Evolutionary conservation across 148 eudicot genomes (phyloP).

Genomic region (Oxyria digyna): DNA sequence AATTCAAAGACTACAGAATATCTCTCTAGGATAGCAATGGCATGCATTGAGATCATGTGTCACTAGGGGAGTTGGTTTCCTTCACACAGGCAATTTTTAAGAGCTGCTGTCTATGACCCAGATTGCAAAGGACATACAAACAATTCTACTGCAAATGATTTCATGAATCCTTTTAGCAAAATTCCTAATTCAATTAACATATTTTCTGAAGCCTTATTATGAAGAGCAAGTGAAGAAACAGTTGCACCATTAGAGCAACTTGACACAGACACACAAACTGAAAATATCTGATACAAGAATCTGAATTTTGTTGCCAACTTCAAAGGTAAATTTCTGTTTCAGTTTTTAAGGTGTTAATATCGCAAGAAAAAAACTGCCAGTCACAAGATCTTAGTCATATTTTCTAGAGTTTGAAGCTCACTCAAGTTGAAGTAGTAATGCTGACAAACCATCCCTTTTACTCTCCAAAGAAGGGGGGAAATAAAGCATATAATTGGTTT

Average conservation of each 20-base stretch:
- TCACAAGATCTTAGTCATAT: neutral
- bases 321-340: neutral
- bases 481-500: neutral
- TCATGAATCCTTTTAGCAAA: neutral
- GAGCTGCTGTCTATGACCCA: neutral
- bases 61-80: neutral
- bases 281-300: neutral
- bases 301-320: neutral
- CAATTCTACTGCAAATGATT: neutral
- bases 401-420: neutral
- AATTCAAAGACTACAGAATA: neutral
- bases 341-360: neutral
- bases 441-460: neutral
- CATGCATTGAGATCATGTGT: neutral
- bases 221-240: neutral
- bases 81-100: neutral
- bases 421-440: neutral
- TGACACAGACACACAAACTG: neutral
- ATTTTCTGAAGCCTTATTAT: neutral
- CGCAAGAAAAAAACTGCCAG: neutral
- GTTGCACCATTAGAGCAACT: neutral
- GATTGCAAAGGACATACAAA: neutral
- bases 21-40: neutral
- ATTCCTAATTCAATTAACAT: neutral
- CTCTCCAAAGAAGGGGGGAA: neutral